Conservation (phyloP, 257 asterid genomes). For the Penstemon davidsonii region DNA sequence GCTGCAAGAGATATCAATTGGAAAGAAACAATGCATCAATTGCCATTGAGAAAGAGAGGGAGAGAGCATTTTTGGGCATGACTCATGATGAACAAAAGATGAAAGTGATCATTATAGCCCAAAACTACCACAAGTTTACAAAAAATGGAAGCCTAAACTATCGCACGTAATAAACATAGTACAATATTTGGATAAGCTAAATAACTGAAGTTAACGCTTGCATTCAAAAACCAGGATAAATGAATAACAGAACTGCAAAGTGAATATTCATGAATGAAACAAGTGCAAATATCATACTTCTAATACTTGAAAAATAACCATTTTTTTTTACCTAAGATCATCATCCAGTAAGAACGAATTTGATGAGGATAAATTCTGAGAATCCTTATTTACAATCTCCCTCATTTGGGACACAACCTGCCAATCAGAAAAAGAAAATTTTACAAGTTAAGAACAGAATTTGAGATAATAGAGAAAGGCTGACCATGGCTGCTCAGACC, state of each 20-base stretch:
- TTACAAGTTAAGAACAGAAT: neutral
- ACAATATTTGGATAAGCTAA: neutral
- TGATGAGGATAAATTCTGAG: slow-evolving; percentile 75
- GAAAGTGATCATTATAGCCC: neutral
- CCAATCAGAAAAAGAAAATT: slow-evolving; percentile 22
- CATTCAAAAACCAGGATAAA: neutral
- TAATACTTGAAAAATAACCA: slow-evolving; percentile 1
- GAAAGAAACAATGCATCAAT: neutral
- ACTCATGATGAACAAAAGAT: neutral
- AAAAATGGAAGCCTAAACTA: neutral
- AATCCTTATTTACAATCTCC: slow-evolving; percentile 84
- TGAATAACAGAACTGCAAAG: neutral
- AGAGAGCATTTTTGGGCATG: neutral
- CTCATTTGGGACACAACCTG: slow-evolving; percentile 99
- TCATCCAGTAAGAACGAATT: slow-evolving; percentile 96
- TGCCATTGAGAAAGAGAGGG: neutral
- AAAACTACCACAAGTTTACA: neutral
- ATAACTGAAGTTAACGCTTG: neutral
- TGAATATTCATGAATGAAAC: neutral
- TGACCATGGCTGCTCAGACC: slow-evolving; percentile 13
- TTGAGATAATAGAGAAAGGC: slow-evolving; percentile 4
- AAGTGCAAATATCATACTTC: neutral
- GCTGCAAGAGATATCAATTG: slow-evolving; percentile 45
- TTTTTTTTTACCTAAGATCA: slow-evolving; percentile 73
- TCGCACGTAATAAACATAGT: neutral